Base-by-base conservation (phyloP, 768 basidiomycete genomes). In the Tulasnella sp. region DNA sequence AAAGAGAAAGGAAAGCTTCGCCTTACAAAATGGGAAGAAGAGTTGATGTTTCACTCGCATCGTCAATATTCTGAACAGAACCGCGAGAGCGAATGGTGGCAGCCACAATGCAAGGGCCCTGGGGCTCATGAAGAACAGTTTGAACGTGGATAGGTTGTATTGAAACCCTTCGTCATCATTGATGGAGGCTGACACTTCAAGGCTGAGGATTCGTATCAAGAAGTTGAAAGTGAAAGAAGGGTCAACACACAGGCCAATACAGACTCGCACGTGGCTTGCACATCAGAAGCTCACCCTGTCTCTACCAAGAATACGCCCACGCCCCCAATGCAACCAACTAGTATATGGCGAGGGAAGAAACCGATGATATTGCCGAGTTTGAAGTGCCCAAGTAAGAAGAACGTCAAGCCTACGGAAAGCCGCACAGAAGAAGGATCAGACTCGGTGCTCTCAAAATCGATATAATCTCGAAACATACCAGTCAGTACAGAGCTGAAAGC, bases 241-340 rank as follows among this genome's bases (percentile, higher is more conserved):
- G 24, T 48, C n/a, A 25, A 9, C 9, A 19, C 5, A 7, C 5
- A n/a, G 24, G 8, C 7, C 45, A 48, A 48, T 7, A 48, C 5
- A 48, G 7, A 7, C n/a, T 38, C n/a, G 27, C 21, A 5, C 7
- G 3, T 21, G 5, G 7, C 17, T 42, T 12, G 41, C 63, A n/a
- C n/a, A n/a, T n/a, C n/a, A n/a, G n/a, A n/a, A n/a, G 66, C 78
- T 59, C 64, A 87, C 85, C 91, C 92, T 0, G 93, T 97, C 65
- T 85, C 76, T 43, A 97, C 80, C 48, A 99, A 75, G 71, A 98
- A 99, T 8, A 84, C 81, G 15, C 94, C 94, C 30, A 98, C 90
- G n/a, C 94, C 93, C 9, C 93, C 93, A 42, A 97, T 97, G 66
- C 73, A 87, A 80, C 93, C 93, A n/a, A 99, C 89, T 27, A 97